These are phyloP conservation scores for Phyllostachys edulis DNA, from an alignment of 176 grass and related monocot genomes.

Conservation along the genomic window DNA sequence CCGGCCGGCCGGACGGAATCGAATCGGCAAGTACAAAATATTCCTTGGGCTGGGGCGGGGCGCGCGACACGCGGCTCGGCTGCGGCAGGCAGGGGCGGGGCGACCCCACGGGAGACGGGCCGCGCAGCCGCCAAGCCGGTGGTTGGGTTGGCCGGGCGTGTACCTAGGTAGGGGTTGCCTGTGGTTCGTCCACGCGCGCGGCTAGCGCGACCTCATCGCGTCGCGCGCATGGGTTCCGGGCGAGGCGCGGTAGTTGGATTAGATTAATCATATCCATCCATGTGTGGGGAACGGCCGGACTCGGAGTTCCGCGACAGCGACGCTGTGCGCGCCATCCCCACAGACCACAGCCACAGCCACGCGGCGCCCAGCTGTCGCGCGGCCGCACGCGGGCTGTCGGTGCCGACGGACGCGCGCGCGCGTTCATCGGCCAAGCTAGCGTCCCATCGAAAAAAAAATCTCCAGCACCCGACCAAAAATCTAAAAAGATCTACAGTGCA, in stretches of 20 bases:
- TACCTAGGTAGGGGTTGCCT: not conserved
- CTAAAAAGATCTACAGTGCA: too few relatives aligned
- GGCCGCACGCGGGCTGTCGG: slow-evolving; percentile 22
- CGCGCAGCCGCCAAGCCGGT: slow-evolving; percentile 11
- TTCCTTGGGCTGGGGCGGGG: not conserved
- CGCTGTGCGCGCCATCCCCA: not conserved
- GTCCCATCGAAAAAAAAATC: too few relatives aligned
- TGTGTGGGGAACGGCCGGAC: not conserved
- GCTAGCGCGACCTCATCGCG: not conserved
- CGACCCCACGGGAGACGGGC: slow-evolving; percentile 8
- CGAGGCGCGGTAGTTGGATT: not conserved
- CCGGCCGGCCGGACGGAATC: not conserved
- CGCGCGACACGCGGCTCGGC: not conserved
- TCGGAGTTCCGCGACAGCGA: slow-evolving; percentile 43
- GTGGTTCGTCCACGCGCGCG: not conserved
- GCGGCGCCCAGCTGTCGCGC: not conserved
- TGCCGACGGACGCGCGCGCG: slow-evolving; percentile 2
- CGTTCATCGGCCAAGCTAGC: not conserved
- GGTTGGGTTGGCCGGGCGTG: not conserved
- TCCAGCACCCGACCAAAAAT: too few relatives aligned
- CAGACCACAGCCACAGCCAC: not conserved
- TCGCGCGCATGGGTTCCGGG: not conserved
- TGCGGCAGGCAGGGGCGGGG: not conserved
- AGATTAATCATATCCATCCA: not conserved
- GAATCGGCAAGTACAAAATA: slow-evolving; percentile 11